Evolutionary conservation across 257 asterid species (phyloP), one percentile per base, ranked within the genome.

Genomic region (Ophiorrhiza pumila): DNA sequence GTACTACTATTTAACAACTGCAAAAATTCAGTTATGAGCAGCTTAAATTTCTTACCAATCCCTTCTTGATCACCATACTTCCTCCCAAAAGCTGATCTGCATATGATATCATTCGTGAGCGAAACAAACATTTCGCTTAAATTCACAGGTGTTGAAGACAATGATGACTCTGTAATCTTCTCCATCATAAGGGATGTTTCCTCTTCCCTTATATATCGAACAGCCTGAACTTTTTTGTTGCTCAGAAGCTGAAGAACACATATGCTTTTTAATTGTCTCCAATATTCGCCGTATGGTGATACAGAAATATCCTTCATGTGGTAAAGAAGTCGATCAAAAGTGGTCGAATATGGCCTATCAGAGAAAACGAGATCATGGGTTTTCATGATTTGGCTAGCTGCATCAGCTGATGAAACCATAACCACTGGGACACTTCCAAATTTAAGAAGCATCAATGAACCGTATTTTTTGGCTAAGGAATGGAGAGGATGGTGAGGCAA

Each of bases 361-460:
- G 87, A 80, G 27, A 88, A 88, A 25, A 37, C 29, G 2, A 88
- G 84, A 53, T 88, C 94, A 25, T 80, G 76, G 37, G 81, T 78
- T 66, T 78, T 89, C 89, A 87, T 76, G 83, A 89, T 77, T 75
- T 83, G 76, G 1, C 64, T 46, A 0, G 96, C 92, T 72, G 78
- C 92, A 5, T 78, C 76, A 1, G 85, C 87, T 13, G 92, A 87
- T 9, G 85, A 85, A 32, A 83, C 73, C 0, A 89, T 31, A 27
- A 87, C 25, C 53, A 77, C 79, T 4, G 88, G 95, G 56, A 7
- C 32, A 22, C 64, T 77, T 4, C 92, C 95, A 0, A 87, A 80
- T 73, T 79, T 80, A 2, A 87, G 86, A 49, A 89, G 83, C 87
- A 89, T 84, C 17, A 87, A 5, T 8, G 88, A 84, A 2, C 91